Evolutionary conservation across 495 filamentous ascomycete species (phyloP), one percentile per base, ranked within the genome.

Genomic region (Neurospora hispaniola): DNA sequence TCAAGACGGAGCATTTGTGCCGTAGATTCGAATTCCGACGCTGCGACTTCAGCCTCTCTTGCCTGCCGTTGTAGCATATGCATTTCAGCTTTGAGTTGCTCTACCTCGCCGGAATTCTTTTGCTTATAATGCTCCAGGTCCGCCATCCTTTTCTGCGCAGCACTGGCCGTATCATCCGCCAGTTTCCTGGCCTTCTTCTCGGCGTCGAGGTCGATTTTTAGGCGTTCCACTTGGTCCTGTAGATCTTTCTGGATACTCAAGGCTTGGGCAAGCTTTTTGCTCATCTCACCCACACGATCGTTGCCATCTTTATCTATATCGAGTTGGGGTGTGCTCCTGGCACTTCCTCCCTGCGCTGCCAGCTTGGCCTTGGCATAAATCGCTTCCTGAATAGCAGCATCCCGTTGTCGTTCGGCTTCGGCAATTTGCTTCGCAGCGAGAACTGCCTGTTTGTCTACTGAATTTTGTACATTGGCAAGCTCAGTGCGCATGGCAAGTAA

Each of bases 301-400:
- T 88, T 86, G 10, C 86, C 84, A 23, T 88, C 88, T 43, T 84
- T 81, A 40, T 92, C 90, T 12, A 80, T 81, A 73, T 94, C 93
- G 0, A 89, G 88, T 75, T 91, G 90, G 10, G 92, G 90, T 3
- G 92, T 91, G 71, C 91, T 89, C 23, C 85, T 84, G 72, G 89
- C 87, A 73, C 91, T 93, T 20, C 91, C 90, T 70, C 89, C 79
- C 73, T 93, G 92, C 2, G 94, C 94, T 46, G 94, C 96, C 20
- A 97, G 85, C 77, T 93, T 97, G 8, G 96, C 93, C 77, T 97
- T 97, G 31, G 94, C 93, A 83, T 98, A 98, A 1, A 94, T 92
- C 0, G 96, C 96, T 81, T 98, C 96, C 74, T 89, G 91, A 48
- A 99, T 88, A 20, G 96, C 96, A 23, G 91, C 90, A 82, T 99